These are phyloP conservation scores for Aspergillus transmontanensis DNA, from an alignment of 2,329 filamentous ascomycete species.

Conservation along the genomic window DNA sequence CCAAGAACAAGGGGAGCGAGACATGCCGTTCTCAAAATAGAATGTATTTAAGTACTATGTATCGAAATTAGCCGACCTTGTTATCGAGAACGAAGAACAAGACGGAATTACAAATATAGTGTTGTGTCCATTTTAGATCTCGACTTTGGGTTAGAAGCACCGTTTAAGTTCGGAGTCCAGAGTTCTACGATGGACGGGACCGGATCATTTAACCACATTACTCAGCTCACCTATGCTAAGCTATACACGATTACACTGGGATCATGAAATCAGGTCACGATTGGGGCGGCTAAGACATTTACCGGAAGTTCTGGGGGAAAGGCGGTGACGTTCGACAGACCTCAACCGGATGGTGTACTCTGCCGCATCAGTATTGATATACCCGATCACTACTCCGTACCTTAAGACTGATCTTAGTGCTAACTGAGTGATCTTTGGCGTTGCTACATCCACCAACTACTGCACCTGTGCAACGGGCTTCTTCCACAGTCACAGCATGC, in stretches of 20 bases:
- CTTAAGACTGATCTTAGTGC: neutral
- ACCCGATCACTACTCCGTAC: neutral
- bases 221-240: no score
- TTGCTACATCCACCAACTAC: neutral
- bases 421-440: neutral
- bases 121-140: no score
- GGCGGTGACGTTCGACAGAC: neutral
- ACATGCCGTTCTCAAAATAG: no score
- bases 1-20: no score
- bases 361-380: neutral
- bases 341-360: neutral
- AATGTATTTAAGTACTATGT: no score
- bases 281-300: slow-evolving; percentile 1
- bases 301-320: neutral
- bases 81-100: no score
- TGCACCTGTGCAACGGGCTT: neutral
- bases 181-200: no score
- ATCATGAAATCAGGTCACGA: neutral
- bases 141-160: no score
- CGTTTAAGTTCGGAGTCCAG: no score
- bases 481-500: neutral
- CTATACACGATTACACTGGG: slow-evolving; percentile 2
- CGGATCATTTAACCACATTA: no score
- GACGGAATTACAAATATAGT: no score
- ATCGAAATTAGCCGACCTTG: no score